Percentiles rank a stretch among this genome's conserved stretches.
Conservation (phyloP, 179 eudicot genomes). For the Patellifolia procumbens region DNA sequence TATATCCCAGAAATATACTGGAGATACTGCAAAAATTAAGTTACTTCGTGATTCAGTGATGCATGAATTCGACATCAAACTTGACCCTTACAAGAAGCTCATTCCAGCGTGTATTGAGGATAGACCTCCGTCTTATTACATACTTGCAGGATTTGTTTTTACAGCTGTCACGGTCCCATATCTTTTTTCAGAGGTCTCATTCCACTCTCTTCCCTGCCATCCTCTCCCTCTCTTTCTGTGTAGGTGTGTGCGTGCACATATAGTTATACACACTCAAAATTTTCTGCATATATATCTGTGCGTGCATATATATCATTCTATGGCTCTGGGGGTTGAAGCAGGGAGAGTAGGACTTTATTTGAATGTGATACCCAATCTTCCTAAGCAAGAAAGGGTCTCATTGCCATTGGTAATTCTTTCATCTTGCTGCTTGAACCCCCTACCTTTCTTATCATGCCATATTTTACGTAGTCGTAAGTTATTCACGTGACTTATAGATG, state of each 20-base stretch:
- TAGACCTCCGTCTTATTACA: slow-evolving; percentile 86
- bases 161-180: slow-evolving; percentile 82
- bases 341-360: too few species aligned
- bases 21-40: slow-evolving; percentile 62
- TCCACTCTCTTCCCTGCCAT: not conserved
- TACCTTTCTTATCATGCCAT: too few species aligned
- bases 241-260: not conserved
- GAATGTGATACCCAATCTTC: too few species aligned
- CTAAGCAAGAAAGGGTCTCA: not conserved
- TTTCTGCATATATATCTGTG: not conserved
- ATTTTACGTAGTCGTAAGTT: too few species aligned
- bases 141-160: slow-evolving; percentile 86
- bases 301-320: not conserved
- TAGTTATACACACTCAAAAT: not conserved
- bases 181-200: slow-evolving; percentile 68
- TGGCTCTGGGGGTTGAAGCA: not conserved
- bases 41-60: slow-evolving; percentile 67
- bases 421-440: too few species aligned
- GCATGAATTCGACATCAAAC: slow-evolving; percentile 53
- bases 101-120: slow-evolving; percentile 78
- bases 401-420: too few species aligned
- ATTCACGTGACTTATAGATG: too few species aligned
- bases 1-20: slow-evolving; percentile 74
- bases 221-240: not conserved
- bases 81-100: slow-evolving; percentile 58